Conservation (phyloP, 192 early-diverging fungal species). For the Irineochytrium annulatum region DNA sequence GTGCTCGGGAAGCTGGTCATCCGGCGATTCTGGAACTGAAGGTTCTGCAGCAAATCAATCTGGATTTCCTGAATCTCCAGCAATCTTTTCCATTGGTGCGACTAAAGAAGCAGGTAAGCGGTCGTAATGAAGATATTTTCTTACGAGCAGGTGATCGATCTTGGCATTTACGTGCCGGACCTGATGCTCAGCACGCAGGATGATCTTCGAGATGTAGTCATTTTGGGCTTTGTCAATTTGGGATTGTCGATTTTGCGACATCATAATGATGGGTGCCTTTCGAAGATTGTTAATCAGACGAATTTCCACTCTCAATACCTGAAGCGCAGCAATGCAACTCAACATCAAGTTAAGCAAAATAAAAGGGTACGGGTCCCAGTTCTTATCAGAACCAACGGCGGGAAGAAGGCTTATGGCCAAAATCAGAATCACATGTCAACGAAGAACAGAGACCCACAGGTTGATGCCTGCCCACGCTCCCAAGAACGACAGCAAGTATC, state of each 20-base stretch:
- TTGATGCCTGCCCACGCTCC: constrained; percentile 20
- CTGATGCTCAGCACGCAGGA: constrained; percentile 38
- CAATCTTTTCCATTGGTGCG: constrained; percentile 40
- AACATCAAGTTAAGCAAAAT: constrained; percentile 44
- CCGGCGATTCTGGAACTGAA: constrained; percentile 8
- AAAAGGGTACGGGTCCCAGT: constrained; percentile 43
- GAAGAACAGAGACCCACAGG: constrained; percentile 9
- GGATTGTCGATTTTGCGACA: constrained; percentile 45
- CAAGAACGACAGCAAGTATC: constrained; percentile 26
- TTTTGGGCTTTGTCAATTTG: constrained; percentile 32
- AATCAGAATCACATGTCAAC: background rate
- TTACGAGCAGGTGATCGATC: constrained; percentile 37
- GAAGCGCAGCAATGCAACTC: constrained; percentile 35
- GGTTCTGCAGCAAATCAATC: constrained; percentile 31
- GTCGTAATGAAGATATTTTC: background rate
- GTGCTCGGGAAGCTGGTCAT: background rate
- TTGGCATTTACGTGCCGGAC: constrained; percentile 43
- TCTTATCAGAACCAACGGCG: background rate
- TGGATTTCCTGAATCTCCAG: constrained; percentile 48
- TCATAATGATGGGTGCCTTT: constrained; percentile 47
- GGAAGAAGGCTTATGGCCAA: constrained; percentile 2
- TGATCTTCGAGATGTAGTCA: constrained; percentile 33
- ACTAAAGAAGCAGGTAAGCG: background rate
- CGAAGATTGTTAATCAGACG: background rate
- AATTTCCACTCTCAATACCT: constrained; percentile 19